Conservation (phyloP, 140 eudicot species). For the Flaveria floridana region DNA sequence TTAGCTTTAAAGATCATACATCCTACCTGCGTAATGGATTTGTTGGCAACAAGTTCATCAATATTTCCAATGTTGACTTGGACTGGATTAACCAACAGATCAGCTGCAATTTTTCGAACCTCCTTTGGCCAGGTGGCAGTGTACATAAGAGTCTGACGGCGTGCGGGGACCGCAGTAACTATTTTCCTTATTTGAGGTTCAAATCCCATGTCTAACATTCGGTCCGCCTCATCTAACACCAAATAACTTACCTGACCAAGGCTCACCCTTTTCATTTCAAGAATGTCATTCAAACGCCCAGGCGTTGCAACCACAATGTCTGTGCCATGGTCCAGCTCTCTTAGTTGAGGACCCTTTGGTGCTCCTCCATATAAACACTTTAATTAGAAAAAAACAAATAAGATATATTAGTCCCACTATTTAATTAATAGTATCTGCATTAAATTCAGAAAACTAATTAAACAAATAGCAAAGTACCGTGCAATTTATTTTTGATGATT, state of each 20-base stretch:
- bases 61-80: slow-evolving; percentile 95
- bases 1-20: background rate
- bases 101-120: slow-evolving; percentile 93
- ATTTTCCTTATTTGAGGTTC: slow-evolving; percentile 98
- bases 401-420: slow-evolving; percentile 21
- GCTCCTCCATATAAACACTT: slow-evolving; percentile 99
- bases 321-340: slow-evolving; percentile 69
- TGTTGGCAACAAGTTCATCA: slow-evolving; percentile 91
- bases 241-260: slow-evolving; percentile 83
- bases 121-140: slow-evolving; percentile 99
- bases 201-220: slow-evolving; percentile 99
- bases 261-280: slow-evolving; percentile 84
- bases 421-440: background rate
- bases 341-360: slow-evolving; percentile 93
- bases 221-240: slow-evolving; percentile 99
- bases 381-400: slow-evolving; percentile 15
- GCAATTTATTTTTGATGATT: slow-evolving; percentile 73
- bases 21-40: slow-evolving; percentile 83
- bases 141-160: slow-evolving; percentile 96
- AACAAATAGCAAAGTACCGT: slow-evolving; percentile 49
- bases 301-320: slow-evolving; percentile 99
- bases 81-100: slow-evolving; percentile 70
- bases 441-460: background rate
- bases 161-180: slow-evolving; percentile 70
- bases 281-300: slow-evolving; percentile 92